Percentiles rank a stretch among this genome's conserved stretches.
phyloP scores from a whole-genome alignment of 257 asterid genomes.

The Scutellaria minor region DNA sequence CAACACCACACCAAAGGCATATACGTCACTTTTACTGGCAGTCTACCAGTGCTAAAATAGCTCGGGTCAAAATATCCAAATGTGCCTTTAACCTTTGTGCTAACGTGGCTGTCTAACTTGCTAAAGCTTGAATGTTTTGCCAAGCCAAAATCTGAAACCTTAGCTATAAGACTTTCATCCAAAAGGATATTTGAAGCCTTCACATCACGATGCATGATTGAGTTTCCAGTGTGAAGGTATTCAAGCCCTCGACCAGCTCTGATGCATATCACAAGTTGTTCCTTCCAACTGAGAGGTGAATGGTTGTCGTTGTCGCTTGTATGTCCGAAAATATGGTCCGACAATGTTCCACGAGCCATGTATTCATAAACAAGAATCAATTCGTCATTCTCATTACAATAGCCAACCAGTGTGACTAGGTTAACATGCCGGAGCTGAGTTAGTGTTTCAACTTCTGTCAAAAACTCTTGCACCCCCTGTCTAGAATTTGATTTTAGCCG shows the following conservation, averaged over 20 bases:
- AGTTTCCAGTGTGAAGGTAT: constrained; percentile 23
- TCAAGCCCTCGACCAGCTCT: constrained; percentile 28
- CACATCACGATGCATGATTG: constrained; percentile 21
- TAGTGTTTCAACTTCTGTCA: no score
- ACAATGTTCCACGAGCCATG: neutral
- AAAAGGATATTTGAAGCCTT: constrained; percentile 25
- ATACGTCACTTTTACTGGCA: constrained; percentile 14
- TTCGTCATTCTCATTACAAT: no score
- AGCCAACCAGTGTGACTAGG: no score
- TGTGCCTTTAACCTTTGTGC: constrained; percentile 22
- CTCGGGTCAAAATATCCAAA: constrained; percentile 8
- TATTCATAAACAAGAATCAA: no score
- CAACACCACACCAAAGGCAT: constrained; percentile 23
- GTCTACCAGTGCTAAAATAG: neutral
- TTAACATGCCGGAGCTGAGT: no score
- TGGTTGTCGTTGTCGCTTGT: neutral
- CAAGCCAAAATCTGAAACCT: constrained; percentile 28
- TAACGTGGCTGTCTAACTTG: constrained; percentile 10
- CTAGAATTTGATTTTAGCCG: no score
- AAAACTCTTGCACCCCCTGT: no score
- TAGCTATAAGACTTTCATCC: neutral
- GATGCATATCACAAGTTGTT: constrained; percentile 18
- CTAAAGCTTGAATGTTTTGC: constrained; percentile 10
- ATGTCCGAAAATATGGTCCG: no score
- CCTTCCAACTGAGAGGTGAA: constrained; percentile 4